Evolutionary conservation across 1,139 yeast species (phyloP), one percentile per base, ranked within the genome.

Genomic region (Hanseniaspora gamundiae): DNA sequence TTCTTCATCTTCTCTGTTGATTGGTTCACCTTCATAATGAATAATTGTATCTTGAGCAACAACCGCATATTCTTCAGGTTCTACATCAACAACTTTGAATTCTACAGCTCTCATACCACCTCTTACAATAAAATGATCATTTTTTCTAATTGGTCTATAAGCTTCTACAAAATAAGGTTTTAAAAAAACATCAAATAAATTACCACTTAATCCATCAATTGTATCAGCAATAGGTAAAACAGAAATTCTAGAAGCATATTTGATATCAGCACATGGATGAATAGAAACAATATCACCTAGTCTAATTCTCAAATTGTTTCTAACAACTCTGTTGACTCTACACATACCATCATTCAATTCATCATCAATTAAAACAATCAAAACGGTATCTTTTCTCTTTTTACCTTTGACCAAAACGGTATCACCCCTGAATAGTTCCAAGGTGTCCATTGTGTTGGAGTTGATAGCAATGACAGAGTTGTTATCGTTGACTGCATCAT

Each of bases 81-180:
- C 99, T 46, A 91, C 94, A 53, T 91, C 99, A 41, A 88, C 96
- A 47, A 93, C 95, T 68, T 91, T 93, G 70, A 91, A 91, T 66
- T 91, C 98, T 40, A 91, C 98, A 65, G 88, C 97, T 67, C 99
- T 80, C 99, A 91, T 81, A 64, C 97, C 96, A 59, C 98, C 99
- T 63, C 98, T 78, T 29, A 87, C 97, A 38, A 93, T 80, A 68
- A 91, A 91, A 56, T 85, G 82, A 61, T 91, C 99, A 52, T 97
- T 97, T 64, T 88, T 91, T 66, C 97, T 80, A 42, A 93, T 96
- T 1, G 99, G 99, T 67, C 99, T 80, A 69, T 91, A 91, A 46
- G 98, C 97, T 68, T 91, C 99, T 46, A 91, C 96, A 63, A 93
- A 91, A 70, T 91, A 91, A 42, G 99, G 99, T 70, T 91, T 91